phyloP scores from a whole-genome alignment of 768 basidiomycete genomes.

The Auricularia sp. region DNA sequence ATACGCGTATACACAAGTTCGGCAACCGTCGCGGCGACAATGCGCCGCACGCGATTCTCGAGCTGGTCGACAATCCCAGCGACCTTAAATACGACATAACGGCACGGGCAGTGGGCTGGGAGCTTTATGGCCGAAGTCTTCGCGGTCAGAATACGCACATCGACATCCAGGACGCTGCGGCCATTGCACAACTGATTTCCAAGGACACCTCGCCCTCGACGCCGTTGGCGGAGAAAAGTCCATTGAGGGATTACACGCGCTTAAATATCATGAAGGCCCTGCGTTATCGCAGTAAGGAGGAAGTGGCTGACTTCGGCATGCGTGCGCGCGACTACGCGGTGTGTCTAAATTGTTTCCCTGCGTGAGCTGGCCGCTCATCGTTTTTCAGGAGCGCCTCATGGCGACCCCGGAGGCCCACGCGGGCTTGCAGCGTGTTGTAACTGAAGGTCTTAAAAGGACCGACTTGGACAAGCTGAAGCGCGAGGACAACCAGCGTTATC shows the following conservation, averaged over 20 bases:
- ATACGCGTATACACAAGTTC: conserved; percentile 87
- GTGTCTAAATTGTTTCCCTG: background rate
- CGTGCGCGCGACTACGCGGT: conserved; percentile 2
- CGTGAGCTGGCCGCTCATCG: background rate
- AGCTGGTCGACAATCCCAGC: conserved; percentile 88
- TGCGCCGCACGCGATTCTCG: conserved; percentile 83
- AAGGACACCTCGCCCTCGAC: background rate
- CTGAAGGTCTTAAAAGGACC: background rate
- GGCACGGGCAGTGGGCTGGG: conserved; percentile 79
- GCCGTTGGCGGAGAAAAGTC: background rate
- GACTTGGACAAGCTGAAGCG: background rate
- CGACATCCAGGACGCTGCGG: background rate
- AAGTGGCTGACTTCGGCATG: background rate
- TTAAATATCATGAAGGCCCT: conserved; percentile 14
- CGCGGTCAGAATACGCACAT: conserved; percentile 4
- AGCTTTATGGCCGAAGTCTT: conserved; percentile 30
- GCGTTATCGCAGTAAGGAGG: conserved; percentile 5
- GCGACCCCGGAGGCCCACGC: background rate
- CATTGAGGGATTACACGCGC: conserved; percentile 9
- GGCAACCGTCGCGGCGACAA: conserved; percentile 89
- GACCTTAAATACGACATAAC: conserved; percentile 86
- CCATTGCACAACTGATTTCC: background rate
- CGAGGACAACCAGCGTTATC: background rate
- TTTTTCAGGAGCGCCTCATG: background rate
- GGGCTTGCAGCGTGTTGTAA: background rate